Evolutionary conservation across 495 filamentous ascomycete species (phyloP), one percentile per base, ranked within the genome.

Genomic region (Hamigera avellanea): DNA sequence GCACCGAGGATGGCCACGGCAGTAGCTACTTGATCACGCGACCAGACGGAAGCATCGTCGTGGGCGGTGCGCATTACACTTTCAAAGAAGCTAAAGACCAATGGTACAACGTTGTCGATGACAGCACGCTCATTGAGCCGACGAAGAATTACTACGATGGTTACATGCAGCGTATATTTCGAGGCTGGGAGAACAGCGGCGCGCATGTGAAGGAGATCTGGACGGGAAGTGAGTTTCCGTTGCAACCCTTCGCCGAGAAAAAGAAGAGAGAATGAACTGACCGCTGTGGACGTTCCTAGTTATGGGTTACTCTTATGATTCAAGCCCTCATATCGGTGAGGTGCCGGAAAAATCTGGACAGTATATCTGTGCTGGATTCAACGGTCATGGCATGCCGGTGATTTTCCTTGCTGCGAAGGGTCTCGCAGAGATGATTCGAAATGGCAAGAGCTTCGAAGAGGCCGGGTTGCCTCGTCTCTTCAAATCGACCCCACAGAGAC

Each of bases 31-130:
- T 86, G 67, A 72, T 83, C 2, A 62, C 72, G 16, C 57, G 76
- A 0, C 75, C 76, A 3, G 78, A 86, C 37, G 71, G 84, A n/a
- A 56, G 83, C 25, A 83, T 85, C 18, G 72, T 83, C 7, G 80
- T 83, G 9, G 81, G 80, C 3, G 57, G 80, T 3, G 70, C 63
- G 0, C 61, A 65, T 30, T 59, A 65, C 3, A 7, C 40, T 66
- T 45, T 48, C 52, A 14, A 71, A 68, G 46, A 75, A 49, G 39
- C 73, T 70, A 19, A 69, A 53, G 15, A 73, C 56, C 28, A 75
- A 75, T 54, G 80, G 85, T 54, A 69, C 61, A n/a, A 57, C 43
- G 34, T 44, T 66, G 34, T 57, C 26, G 56, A 61, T 18, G 72
- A 84, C 45, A 43, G 55, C 13, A 51, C 55, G 2, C 72, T 83